Evolutionary conservation across 2,329 filamentous ascomycete species (phyloP).

Genomic region (Helminthosporium solani): DNA sequence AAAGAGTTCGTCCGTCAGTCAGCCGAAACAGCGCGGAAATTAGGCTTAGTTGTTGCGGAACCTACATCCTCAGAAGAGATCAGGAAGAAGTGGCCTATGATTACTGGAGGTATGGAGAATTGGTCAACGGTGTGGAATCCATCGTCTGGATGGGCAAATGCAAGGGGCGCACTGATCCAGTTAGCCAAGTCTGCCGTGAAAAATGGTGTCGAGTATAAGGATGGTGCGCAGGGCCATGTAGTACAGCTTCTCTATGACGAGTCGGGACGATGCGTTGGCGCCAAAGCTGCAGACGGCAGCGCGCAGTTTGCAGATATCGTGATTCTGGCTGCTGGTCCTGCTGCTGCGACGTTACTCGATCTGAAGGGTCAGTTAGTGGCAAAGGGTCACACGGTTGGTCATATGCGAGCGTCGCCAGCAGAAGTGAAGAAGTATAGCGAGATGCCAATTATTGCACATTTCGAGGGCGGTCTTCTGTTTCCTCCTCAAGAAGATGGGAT

Average conservation of each 20-base stretch:
- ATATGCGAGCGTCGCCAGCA: conserved; percentile 51
- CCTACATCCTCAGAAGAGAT: not conserved
- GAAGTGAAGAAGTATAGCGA: conserved; percentile 44
- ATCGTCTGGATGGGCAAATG: conserved; percentile 2
- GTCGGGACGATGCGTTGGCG: conserved; percentile 47
- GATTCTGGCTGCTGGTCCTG: conserved; percentile 55
- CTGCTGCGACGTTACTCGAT: conserved; percentile 39
- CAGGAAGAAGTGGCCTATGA: not conserved
- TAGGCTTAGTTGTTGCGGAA: conserved; percentile 1
- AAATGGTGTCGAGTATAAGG: conserved; percentile 1
- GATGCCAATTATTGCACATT: conserved; percentile 51
- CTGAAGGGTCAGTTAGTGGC: conserved; percentile 2
- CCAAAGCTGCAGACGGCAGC: conserved; percentile 49
- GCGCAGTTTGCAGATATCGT: conserved; percentile 52
- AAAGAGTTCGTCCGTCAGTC: conserved; percentile 3
- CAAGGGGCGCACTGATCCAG: not conserved
- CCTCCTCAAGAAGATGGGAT: conserved; percentile 53
- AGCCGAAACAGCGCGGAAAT: conserved; percentile 1
- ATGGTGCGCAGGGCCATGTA: conserved; percentile 35
- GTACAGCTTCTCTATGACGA: conserved; percentile 26
- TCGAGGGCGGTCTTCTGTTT: conserved; percentile 53
- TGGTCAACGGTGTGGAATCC: conserved; percentile 4
- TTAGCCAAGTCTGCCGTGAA: not conserved
- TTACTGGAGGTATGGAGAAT: conserved; percentile 1
- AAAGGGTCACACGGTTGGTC: conserved; percentile 26